Evolutionary conservation across 305 asterid species (phyloP), one percentile per base, ranked within the genome.

Genomic region (Petunia hybrid): DNA sequence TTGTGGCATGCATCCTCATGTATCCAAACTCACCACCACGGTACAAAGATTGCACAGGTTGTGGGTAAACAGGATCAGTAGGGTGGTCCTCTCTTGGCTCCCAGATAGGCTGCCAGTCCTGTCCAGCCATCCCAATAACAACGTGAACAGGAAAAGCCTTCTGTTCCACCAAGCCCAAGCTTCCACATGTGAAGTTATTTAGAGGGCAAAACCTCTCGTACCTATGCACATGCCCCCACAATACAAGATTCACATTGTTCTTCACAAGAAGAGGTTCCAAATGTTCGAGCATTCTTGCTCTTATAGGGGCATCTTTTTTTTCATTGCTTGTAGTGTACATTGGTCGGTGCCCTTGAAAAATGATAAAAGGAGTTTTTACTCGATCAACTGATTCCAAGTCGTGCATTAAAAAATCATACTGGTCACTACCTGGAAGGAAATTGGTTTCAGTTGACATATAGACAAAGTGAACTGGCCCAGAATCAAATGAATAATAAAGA

Each of bases 301-400:
- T 88, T 31, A 93, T 83, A 3, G 98, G 95, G 76, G 77, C 80
- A 82, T 92, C 98, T 60, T 91, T 88, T 5, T 89, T 66, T 76
- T 92, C 93, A 4, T 90, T 83, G 88, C 98, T 92, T 0, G 95
- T 91, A 2, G 97, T 91, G 93, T 96, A 94, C 99, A 96, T 94
- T 36, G 99, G 99, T 84, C 98, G 81, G 88, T 96, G 99, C 62
- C 99, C 99, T 83, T 96, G 99, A 38, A 94, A 94, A 62, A 96
- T 90, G 63, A 96, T 97, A 73, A 81, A 96, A 10, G 89, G 89
- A 10, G 90, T 89, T 77, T 60, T 89, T 78, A 79, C 79, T 79
- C 87, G 65, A 80, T 89, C 86, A 76, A 81, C 88, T 7, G 86
- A 87, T 77, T 89, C 90, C 73, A 87, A 76, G 73, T 89, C 90